Evolutionary conservation across 1,284 basidiomycete species (phyloP).

Genomic region (Rhodotorula sp.): DNA sequence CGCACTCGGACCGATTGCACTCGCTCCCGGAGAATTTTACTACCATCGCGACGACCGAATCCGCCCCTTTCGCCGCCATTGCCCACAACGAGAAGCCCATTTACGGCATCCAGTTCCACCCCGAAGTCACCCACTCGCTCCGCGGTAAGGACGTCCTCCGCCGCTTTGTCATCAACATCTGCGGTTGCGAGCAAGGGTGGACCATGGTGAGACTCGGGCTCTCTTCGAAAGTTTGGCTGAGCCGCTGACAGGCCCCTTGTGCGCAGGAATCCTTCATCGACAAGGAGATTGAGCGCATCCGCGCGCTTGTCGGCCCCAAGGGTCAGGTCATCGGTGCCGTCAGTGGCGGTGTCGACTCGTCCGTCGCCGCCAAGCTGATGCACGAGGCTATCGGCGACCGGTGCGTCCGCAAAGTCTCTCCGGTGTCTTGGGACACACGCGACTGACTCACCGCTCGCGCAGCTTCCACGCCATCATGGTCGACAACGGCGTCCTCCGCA

Average conservation of each 20-base stretch:
- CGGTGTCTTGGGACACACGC: background rate
- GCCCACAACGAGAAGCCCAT: slow-evolving; percentile 86
- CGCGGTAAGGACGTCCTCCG: slow-evolving; percentile 88
- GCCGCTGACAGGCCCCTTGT: background rate
- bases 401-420: slow-evolving; percentile 43
- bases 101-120: slow-evolving; percentile 98
- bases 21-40: slow-evolving; percentile 79
- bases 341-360: slow-evolving; percentile 95
- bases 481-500: slow-evolving; percentile 93
- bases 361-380: slow-evolving; percentile 98
- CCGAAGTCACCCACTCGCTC: slow-evolving; percentile 94
- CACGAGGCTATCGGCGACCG: slow-evolving; percentile 98
- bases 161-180: slow-evolving; percentile 81
- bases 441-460: background rate
- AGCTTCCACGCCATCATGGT: slow-evolving; percentile 99
- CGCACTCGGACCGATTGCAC: slow-evolving; percentile 92
- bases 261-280: slow-evolving; percentile 91
- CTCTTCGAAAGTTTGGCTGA: too few species aligned
- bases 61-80: slow-evolving; percentile 89
- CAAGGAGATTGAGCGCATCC: slow-evolving; percentile 92
- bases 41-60: slow-evolving; percentile 80
- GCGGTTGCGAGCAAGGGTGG: slow-evolving; percentile 80
- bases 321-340: slow-evolving; percentile 98
- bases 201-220: slow-evolving; percentile 71
- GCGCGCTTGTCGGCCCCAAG: slow-evolving; percentile 88